A percentile compares a stretch with the other conserved stretches of the same genome.
phyloP scores from a whole-genome alignment of 306 rosid genomes.

The Ormosia emarginata region DNA sequence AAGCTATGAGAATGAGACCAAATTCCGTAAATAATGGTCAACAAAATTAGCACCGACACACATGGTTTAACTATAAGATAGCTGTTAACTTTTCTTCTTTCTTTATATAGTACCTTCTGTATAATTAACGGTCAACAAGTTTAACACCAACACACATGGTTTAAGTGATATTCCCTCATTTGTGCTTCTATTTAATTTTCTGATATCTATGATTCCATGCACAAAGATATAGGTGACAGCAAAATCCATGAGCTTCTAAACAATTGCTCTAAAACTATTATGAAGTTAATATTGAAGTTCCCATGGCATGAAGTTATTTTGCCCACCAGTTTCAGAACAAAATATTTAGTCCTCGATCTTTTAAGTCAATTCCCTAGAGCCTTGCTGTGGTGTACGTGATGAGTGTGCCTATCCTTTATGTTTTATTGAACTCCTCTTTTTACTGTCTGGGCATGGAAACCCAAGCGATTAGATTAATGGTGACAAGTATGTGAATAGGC shows the following conservation, averaged over 20 bases:
- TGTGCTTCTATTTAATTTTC: neutral
- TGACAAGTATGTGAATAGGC: no score
- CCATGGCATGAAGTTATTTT: neutral
- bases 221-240: conserved; percentile 11
- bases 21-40: conserved; percentile 41
- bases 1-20: conserved; percentile 25
- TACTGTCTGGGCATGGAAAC: neutral
- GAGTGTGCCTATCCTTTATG: neutral
- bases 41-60: conserved; percentile 13
- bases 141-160: neutral
- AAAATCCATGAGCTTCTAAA: conserved; percentile 3
- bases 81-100: neutral
- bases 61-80: neutral
- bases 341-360: neutral
- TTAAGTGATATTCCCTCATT: neutral
- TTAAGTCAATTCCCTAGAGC: neutral
- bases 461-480: no score
- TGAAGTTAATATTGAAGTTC: neutral
- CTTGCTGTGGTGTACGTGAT: neutral
- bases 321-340: neutral
- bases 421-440: neutral
- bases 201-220: neutral
- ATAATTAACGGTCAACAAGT: conserved; percentile 12
- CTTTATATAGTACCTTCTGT: neutral
- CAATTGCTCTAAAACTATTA: neutral